Base-by-base conservation (phyloP, 225 moss, liverwort and hornwort genomes). In the Sphagnum contortum region DNA sequence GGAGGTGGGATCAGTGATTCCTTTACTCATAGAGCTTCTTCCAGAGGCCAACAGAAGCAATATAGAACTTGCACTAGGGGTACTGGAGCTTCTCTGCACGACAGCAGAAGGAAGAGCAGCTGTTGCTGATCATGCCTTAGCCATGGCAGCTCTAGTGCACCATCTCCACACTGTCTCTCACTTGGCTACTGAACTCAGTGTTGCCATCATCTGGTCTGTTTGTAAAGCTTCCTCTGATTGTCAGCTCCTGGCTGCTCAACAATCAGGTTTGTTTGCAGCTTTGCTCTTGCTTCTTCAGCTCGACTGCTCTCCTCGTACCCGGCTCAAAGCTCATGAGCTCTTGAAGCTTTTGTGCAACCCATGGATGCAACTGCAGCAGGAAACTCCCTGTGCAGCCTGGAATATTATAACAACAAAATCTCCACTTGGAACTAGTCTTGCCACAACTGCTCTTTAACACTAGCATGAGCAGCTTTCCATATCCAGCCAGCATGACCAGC, bases 201-300 rank as follows among this genome's bases (percentile, higher is more conserved):
- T 94, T n/a, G 80, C 78, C 48, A 86, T 89, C 52, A 65, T 94
- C n/a, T 94, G 94, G 94, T 79, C 81, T 2, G 58, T 91, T 8
- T 94, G 91, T 49, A 89, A 91, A 65, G 76, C 81, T 8, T 83
- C 91, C 2, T 74, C 76, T 1, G 69, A 84, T 49, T 29, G 29
- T 29, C 80, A 83, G 10, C 81, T 83, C 3, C 83, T 87, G 12
- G 83, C 87, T 1, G 91, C 91, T 1, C 85, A 89, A 49, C 83
- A 94, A 69, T 85, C 87, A 2, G 94, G 94, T 2, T 71, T 91
- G 5, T 79, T 94, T 14, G 78, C 86, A 13, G 89, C 85, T 14
- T 71, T 94, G 5, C 62, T 94, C 66, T 73, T 89, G 60, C 82
- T 94, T 45, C 69, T 88, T 60, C 91, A 94, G 72, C 80, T 87